These are phyloP conservation scores for Pleurozium schreberi DNA, from an alignment of 225 moss, liverwort and hornwort species.

Conservation along the genomic window DNA sequence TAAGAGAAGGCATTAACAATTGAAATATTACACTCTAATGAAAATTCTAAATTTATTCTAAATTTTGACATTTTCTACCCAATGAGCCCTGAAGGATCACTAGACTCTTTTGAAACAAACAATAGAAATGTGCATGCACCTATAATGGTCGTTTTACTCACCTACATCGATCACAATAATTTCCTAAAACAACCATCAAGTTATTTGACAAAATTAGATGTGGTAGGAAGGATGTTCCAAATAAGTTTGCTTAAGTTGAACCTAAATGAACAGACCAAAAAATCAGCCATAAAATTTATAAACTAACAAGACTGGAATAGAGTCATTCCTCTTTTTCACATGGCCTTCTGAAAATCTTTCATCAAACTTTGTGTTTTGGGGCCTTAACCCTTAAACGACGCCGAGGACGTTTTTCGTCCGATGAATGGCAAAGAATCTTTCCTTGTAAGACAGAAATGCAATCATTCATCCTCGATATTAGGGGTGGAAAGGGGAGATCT, in stretches of 20 bases:
- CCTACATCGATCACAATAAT: no score
- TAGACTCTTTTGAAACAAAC: neutral
- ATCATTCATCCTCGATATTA: no score
- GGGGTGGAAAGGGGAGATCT: no score
- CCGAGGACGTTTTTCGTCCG: no score
- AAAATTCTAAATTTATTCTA: neutral
- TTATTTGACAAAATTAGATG: no score
- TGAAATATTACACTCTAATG: neutral
- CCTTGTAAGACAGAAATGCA: no score
- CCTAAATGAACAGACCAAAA: neutral
- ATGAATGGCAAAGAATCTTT: no score
- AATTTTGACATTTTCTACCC: neutral
- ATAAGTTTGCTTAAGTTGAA: no score
- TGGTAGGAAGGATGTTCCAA: no score
- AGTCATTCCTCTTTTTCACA: neutral
- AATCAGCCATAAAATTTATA: neutral
- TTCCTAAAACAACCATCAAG: neutral
- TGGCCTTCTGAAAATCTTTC: neutral
- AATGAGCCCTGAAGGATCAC: neutral
- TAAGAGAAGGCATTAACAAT: neutral
- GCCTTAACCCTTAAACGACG: no score
- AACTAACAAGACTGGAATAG: neutral
- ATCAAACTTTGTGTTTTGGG: neutral
- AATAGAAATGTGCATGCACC: accelerated
- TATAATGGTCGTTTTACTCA: neutral